Evolutionary conservation across 768 basidiomycete genomes (phyloP).

Genomic region (Kwoniella mangroviensis): DNA sequence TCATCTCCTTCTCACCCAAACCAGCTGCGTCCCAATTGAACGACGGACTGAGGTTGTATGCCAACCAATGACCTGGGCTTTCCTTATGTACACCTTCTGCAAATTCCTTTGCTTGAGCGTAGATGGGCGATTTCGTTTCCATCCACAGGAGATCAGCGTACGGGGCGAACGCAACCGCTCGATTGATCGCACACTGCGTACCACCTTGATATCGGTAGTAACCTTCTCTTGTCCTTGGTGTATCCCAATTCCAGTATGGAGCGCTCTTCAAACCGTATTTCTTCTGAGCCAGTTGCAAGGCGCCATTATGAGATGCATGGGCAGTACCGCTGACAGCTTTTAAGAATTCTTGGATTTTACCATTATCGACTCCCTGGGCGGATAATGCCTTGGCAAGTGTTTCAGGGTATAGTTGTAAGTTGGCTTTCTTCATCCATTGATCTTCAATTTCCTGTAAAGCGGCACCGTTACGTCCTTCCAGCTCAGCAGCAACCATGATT

Average conservation of each 20-base stretch:
- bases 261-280: conserved; percentile 68
- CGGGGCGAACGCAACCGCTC: conserved; percentile 89
- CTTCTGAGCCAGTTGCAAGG: conserved; percentile 74
- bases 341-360: conserved; percentile 68
- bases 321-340: conserved; percentile 60
- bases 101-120: conserved; percentile 89
- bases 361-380: conserved; percentile 62
- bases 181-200: conserved; percentile 89
- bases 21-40: conserved; percentile 76
- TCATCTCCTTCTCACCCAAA: conserved; percentile 80
- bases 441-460: conserved; percentile 85
- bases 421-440: conserved; percentile 77
- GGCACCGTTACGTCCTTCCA: conserved; percentile 75
- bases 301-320: conserved; percentile 71
- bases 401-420: conserved; percentile 76
- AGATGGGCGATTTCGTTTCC: conserved; percentile 86
- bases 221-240: conserved; percentile 90
- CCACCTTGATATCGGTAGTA: conserved; percentile 98
- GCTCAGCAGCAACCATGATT: conserved; percentile 83
- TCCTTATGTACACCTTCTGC: conserved; percentile 74
- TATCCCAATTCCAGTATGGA: conserved; percentile 95
- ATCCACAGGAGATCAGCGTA: conserved; percentile 66
- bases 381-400: conserved; percentile 68
- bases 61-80: conserved; percentile 85
- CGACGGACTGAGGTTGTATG: conserved; percentile 92